These are phyloP conservation scores for Leccinum subtestaceum DNA, from an alignment of 768 basidiomycete species.

Conservation along the genomic window DNA sequence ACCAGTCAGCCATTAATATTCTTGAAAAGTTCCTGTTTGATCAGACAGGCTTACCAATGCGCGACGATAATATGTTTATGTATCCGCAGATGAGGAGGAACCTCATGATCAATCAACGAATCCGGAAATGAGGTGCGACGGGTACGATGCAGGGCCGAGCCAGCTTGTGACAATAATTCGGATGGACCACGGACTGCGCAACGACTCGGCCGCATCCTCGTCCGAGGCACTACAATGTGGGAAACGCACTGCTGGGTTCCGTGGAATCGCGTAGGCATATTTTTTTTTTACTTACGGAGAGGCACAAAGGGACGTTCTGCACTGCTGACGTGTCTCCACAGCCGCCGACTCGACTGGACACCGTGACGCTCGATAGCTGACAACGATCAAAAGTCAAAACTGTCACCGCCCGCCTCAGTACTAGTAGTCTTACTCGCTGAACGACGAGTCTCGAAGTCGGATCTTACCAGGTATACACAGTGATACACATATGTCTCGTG, in stretches of 20 bases:
- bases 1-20: neutral
- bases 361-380: neutral
- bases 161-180: neutral
- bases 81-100: neutral
- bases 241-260: neutral
- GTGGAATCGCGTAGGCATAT: neutral
- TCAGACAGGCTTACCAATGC: neutral
- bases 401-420: too few relatives aligned
- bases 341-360: neutral
- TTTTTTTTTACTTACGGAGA: neutral
- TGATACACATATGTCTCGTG: neutral
- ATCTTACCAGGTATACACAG: neutral
- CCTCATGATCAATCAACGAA: neutral
- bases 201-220: neutral
- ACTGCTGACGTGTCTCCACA: neutral
- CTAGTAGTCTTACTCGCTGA: too few relatives aligned
- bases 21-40: neutral
- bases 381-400: neutral
- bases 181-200: neutral
- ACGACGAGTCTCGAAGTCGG: neutral
- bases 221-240: neutral
- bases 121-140: neutral
- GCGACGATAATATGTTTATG: neutral
- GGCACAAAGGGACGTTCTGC: neutral
- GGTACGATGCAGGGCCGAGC: neutral